Percentiles rank a stretch among this genome's conserved stretches.
These are phyloP conservation scores for Wickerhamomyces sydowiorum DNA, from an alignment of 805 yeast species.

Conservation along the genomic window DNA sequence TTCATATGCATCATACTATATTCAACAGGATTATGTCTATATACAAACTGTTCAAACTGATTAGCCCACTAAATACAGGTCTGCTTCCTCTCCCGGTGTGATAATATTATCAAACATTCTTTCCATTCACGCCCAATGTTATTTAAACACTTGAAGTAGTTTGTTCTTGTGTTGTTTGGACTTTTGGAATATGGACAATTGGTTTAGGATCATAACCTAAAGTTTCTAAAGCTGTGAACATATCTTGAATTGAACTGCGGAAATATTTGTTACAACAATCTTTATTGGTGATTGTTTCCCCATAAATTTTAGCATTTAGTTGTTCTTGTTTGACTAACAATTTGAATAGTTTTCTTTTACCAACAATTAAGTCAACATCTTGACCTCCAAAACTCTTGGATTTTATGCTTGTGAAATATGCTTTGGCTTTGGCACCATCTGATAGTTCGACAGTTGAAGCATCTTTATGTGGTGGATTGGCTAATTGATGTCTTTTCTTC, in stretches of 20 bases:
- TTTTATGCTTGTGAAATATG: constrained; percentile 42
- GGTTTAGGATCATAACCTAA: constrained; percentile 29
- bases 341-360: constrained; percentile 57
- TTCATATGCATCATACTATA: neutral
- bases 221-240: constrained; percentile 13
- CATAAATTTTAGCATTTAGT: constrained; percentile 35
- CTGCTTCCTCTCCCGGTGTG: no score
- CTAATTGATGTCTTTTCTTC: constrained; percentile 33
- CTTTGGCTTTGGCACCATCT: constrained; percentile 28
- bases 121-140: no score
- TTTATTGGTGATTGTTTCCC: constrained; percentile 39
- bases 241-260: constrained; percentile 10
- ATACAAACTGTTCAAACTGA: neutral
- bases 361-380: constrained; percentile 43
- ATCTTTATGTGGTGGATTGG: constrained; percentile 33
- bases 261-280: constrained; percentile 21
- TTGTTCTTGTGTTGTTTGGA: neutral
- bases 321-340: constrained; percentile 47
- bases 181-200: neutral
- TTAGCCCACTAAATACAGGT: no score
- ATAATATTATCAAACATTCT: no score
- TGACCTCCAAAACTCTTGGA: constrained; percentile 34
- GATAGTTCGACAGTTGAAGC: constrained; percentile 27
- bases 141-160: neutral
- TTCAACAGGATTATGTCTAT: neutral